Conservation (phyloP, 495 filamentous ascomycete genomes). For the Penicillium cinerascens region DNA sequence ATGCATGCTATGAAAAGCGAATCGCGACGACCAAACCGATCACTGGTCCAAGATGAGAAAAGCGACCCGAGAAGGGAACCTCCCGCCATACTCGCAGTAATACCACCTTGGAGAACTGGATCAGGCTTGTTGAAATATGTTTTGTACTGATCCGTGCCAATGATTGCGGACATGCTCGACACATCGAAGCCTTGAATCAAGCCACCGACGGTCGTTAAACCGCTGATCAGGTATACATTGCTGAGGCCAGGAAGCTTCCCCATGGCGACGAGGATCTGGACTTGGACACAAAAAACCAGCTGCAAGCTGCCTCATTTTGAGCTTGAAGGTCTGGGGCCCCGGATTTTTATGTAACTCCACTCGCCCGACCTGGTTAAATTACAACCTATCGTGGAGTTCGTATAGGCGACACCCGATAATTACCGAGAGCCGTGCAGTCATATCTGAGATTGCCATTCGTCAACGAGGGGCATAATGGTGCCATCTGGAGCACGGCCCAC, state of each 20-base stretch:
- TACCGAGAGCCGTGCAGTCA: constrained; percentile 3
- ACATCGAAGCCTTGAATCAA: constrained; percentile 22
- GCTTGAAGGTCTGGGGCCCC: constrained; percentile 13
- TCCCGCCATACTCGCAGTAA: constrained; percentile 22
- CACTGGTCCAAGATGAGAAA: constrained; percentile 17
- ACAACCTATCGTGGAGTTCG: constrained; percentile 2
- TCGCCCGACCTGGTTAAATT: not conserved
- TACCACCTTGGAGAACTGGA: constrained; percentile 16
- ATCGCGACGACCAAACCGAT: constrained; percentile 19
- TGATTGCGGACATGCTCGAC: constrained; percentile 22
- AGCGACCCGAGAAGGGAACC: constrained; percentile 17
- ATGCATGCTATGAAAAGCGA: constrained; percentile 20
- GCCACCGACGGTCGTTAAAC: constrained; percentile 17
- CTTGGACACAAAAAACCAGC: not conserved
- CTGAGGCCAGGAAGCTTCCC: constrained; percentile 10
- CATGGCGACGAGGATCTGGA: constrained; percentile 4
- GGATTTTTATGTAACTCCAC: constrained; percentile 24
- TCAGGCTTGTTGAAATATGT: constrained; percentile 15
- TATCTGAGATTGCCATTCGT: constrained; percentile 3
- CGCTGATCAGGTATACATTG: constrained; percentile 22
- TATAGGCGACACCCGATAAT: constrained; percentile 15
- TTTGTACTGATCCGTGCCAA: constrained; percentile 22
- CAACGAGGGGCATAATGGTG: constrained; percentile 6
- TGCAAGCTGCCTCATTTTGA: not conserved
- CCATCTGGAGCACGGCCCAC: constrained; percentile 5